Evolutionary conservation across 306 rosid genomes (phyloP).

Genomic region (Malus fusca): DNA sequence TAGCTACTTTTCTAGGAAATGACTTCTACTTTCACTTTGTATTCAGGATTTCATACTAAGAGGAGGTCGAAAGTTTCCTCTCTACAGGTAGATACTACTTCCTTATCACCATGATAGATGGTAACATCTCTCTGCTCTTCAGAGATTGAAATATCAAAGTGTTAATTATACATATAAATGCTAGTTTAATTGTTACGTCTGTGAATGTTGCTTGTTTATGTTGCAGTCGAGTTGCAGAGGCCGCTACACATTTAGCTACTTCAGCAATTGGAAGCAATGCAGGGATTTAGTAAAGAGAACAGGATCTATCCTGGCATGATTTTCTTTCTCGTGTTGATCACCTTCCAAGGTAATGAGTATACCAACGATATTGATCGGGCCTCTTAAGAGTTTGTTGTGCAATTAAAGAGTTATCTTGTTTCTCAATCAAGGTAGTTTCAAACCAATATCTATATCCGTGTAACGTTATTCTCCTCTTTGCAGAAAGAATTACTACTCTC

Average conservation of each 20-base stretch:
- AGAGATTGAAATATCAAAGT: neutral
- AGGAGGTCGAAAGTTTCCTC: conserved; percentile 70
- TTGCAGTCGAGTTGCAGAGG: conserved; percentile 58
- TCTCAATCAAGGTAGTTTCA: neutral
- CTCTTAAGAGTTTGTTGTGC: neutral
- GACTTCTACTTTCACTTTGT: conserved; percentile 14
- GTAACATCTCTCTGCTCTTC: neutral
- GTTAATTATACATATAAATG: neutral
- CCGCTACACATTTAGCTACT: conserved; percentile 55
- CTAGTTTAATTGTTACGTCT: neutral
- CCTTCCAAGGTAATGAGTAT: conserved; percentile 34
- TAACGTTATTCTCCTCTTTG: conserved; percentile 14
- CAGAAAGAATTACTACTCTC: conserved; percentile 55
- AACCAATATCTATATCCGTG: neutral
- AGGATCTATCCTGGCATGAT: conserved; percentile 57
- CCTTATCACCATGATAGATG: neutral
- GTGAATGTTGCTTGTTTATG: neutral
- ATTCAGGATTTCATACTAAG: conserved; percentile 84
- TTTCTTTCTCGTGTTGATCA: conserved; percentile 50
- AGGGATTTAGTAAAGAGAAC: conserved; percentile 49
- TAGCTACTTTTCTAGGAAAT: neutral
- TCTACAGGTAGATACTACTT: conserved; percentile 60
- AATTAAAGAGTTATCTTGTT: neutral
- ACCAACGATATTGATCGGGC: neutral
- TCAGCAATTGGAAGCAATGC: conserved; percentile 47